Conservation (phyloP, 352 stramenopile genomes). For the Phytophthora niederhauseri region DNA sequence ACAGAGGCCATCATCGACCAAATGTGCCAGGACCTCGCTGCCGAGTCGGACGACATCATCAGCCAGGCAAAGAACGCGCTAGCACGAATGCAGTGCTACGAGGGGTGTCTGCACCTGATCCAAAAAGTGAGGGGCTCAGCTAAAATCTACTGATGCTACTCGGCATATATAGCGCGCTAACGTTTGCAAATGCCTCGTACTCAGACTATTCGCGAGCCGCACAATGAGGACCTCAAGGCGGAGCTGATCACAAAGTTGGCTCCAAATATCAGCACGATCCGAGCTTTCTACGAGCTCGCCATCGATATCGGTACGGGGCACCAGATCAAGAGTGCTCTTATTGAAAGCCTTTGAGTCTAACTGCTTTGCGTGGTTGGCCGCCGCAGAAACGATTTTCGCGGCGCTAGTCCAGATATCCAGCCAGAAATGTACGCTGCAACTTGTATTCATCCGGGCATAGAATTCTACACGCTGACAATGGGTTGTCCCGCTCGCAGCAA, state of each 20-base stretch:
- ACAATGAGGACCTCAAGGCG: conserved; percentile 40
- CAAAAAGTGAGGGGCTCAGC: conserved; percentile 35
- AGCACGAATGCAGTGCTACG: conserved; percentile 44
- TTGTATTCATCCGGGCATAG: background rate
- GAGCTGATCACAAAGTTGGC: conserved; percentile 43
- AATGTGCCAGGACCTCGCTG: conserved; percentile 49
- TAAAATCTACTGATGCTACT: background rate
- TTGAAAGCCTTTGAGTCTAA: background rate
- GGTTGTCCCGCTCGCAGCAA: conserved; percentile 22
- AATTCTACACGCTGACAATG: conserved; percentile 9
- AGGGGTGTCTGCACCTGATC: conserved; percentile 53
- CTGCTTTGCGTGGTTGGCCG: background rate
- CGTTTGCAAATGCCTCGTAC: background rate
- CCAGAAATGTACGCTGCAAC: conserved; percentile 42
- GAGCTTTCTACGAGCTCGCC: conserved; percentile 48
- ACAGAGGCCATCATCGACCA: conserved; percentile 44
- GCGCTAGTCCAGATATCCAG: conserved; percentile 55
- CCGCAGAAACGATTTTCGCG: conserved; percentile 48
- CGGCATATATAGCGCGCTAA: background rate
- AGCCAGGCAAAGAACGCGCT: conserved; percentile 39
- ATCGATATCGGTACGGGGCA: conserved; percentile 44
- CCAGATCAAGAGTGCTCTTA: background rate
- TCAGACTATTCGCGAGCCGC: conserved; percentile 46
- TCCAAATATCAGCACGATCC: conserved; percentile 49
- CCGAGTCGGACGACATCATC: conserved; percentile 47